Conservation (phyloP, 768 basidiomycete species). For the Collybia mongolica region DNA sequence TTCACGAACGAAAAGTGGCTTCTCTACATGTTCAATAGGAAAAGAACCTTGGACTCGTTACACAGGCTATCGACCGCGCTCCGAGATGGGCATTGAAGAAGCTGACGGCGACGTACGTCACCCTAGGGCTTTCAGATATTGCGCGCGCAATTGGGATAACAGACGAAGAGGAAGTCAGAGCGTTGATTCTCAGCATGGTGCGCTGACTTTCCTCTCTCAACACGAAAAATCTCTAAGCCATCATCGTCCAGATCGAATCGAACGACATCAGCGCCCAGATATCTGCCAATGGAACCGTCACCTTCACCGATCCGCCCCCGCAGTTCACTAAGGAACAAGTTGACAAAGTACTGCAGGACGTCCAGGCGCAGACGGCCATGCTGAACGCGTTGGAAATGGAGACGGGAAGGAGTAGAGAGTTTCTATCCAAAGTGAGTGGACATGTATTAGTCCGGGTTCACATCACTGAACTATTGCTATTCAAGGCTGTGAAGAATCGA, state of each 20-base stretch:
- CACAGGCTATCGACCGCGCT: slow-evolving; percentile 64
- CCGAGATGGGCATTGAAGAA: slow-evolving; percentile 79
- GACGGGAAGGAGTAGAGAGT: slow-evolving; percentile 67
- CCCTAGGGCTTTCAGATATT: slow-evolving; percentile 73
- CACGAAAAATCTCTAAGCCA: neutral
- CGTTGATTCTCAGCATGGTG: slow-evolving; percentile 74
- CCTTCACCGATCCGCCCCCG: slow-evolving; percentile 66
- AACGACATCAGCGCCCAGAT: slow-evolving; percentile 70
- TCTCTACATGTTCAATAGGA: slow-evolving; percentile 43
- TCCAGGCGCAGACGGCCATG: slow-evolving; percentile 52
- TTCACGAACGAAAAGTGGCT: neutral
- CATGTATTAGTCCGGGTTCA: neutral
- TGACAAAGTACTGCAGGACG: slow-evolving; percentile 51
- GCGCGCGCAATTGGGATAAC: slow-evolving; percentile 52
- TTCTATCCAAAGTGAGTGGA: slow-evolving; percentile 59
- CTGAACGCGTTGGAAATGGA: slow-evolving; percentile 53
- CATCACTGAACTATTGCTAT: neutral
- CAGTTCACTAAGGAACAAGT: slow-evolving; percentile 59
- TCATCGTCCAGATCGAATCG: slow-evolving; percentile 55
- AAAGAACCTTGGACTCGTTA: slow-evolving; percentile 67
- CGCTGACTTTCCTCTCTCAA: slow-evolving; percentile 12
- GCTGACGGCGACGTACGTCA: slow-evolving; percentile 81
- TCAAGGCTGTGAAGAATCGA: slow-evolving; percentile 18
- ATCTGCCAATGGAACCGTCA: slow-evolving; percentile 67
- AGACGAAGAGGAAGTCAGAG: slow-evolving; percentile 52